Percentiles rank a stretch among this genome's conserved stretches.
phyloP scores from a whole-genome alignment of 176 grass and related monocot species.

The Aegilops bicornis region DNA sequence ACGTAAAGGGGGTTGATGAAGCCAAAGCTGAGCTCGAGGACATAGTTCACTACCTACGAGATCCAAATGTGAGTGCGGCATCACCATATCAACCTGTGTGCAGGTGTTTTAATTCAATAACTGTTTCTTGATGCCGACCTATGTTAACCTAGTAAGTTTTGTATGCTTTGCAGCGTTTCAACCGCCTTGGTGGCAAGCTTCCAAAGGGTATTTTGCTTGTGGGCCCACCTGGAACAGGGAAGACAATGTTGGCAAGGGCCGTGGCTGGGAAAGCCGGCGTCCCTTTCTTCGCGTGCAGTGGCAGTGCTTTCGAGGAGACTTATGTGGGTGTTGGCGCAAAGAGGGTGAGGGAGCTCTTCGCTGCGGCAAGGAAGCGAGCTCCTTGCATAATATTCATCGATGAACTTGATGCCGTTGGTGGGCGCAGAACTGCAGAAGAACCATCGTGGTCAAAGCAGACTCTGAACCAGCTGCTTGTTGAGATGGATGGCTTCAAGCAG shows the following conservation, averaged over 20 bases:
- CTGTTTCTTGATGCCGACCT: not conserved
- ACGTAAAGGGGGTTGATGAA: conserved; percentile 80
- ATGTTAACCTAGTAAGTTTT: not conserved
- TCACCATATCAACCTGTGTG: not conserved
- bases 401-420: conserved; percentile 88
- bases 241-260: conserved; percentile 89
- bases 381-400: conserved; percentile 93
- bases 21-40: conserved; percentile 92
- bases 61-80: conserved; percentile 58
- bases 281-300: conserved; percentile 84
- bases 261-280: conserved; percentile 83
- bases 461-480: conserved; percentile 80
- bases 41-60: conserved; percentile 77
- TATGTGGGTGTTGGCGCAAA: conserved; percentile 79
- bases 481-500: conserved; percentile 91
- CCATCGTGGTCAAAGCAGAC: conserved; percentile 32
- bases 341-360: conserved; percentile 77
- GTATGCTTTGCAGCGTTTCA: conserved; percentile 66
- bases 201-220: conserved; percentile 88
- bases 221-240: conserved; percentile 87
- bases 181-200: conserved; percentile 83
- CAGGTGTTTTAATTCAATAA: not conserved
- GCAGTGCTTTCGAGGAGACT: conserved; percentile 88
- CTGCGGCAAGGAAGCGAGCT: conserved; percentile 76
- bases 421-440: conserved; percentile 82